phyloP scores from a whole-genome alignment of 176 grass and related monocot genomes.

The Leersia perrieri region DNA sequence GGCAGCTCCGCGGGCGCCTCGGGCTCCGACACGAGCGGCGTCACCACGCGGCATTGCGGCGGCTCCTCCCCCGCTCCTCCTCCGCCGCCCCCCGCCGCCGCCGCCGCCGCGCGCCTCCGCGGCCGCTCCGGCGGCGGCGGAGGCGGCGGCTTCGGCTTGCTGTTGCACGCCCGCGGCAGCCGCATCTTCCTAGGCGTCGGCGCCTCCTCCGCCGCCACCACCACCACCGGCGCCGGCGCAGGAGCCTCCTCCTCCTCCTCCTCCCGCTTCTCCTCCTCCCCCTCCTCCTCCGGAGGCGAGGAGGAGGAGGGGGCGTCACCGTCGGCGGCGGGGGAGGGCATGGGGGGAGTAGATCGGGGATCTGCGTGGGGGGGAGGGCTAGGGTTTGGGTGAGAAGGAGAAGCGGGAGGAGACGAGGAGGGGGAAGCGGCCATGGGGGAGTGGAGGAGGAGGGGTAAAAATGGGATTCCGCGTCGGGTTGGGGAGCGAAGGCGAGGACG shows the following conservation, averaged over 20 bases:
- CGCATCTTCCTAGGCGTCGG: constrained; percentile 51
- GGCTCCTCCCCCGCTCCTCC: constrained; percentile 66
- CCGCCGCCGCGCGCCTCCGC: constrained; percentile 53
- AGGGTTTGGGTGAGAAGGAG: constrained; percentile 44
- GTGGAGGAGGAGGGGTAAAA: constrained; percentile 52
- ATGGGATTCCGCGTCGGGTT: constrained; percentile 37
- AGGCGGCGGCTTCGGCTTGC: constrained; percentile 31
- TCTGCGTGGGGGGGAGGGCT: constrained; percentile 26
- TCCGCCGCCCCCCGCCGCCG: constrained; percentile 12
- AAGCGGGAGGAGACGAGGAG: constrained; percentile 42
- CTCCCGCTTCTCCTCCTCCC: constrained; percentile 12
- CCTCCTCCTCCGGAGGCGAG: constrained; percentile 4
- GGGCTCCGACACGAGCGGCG: constrained; percentile 70
- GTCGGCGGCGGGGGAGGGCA: constrained; percentile 16
- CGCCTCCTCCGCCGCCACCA: background rate
- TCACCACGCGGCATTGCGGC: constrained; percentile 68
- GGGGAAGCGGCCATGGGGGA: constrained; percentile 21
- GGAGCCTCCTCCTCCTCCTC: constrained; percentile 10
- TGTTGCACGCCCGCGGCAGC: constrained; percentile 87
- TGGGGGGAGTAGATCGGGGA: constrained; percentile 29
- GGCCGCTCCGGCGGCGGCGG: constrained; percentile 46
- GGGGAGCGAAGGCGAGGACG: background rate
- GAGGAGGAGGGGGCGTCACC: background rate
- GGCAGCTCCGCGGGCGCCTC: constrained; percentile 64
- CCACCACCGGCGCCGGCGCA: background rate